Percentiles rank a stretch among this genome's conserved stretches.
These are phyloP conservation scores for Rhytidiadelphus loreus DNA, from an alignment of 225 moss, liverwort and hornwort species.

Conservation along the genomic window DNA sequence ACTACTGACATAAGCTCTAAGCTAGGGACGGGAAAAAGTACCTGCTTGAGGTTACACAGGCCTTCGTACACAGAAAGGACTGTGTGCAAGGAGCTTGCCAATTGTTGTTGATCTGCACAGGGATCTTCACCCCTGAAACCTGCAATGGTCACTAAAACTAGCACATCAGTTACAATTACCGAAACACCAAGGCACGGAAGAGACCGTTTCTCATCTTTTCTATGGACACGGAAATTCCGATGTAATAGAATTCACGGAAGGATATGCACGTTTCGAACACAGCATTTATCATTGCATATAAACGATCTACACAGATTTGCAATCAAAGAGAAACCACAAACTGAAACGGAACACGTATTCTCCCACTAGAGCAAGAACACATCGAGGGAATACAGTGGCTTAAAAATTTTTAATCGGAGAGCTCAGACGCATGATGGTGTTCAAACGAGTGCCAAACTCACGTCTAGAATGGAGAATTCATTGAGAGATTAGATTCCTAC, in stretches of 20 bases:
- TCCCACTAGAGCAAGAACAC: background rate
- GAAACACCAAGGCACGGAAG: background rate
- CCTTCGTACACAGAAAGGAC: conserved; percentile 50
- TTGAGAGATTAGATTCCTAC: background rate
- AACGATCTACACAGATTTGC: background rate
- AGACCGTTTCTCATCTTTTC: background rate
- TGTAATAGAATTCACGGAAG: background rate
- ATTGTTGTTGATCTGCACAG: conserved; percentile 27
- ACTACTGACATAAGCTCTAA: background rate
- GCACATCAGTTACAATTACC: conserved; percentile 3
- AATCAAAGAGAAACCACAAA: background rate
- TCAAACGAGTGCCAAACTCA: background rate
- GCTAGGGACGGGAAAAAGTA: background rate
- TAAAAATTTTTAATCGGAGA: background rate
- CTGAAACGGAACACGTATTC: background rate
- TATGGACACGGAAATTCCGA: background rate
- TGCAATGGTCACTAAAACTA: conserved; percentile 6
- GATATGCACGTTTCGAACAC: background rate
- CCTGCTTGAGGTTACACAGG: conserved; percentile 53
- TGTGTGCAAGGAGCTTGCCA: conserved; percentile 42
- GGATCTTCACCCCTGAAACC: conserved; percentile 17
- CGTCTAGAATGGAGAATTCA: background rate
- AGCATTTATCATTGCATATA: background rate
- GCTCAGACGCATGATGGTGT: background rate
- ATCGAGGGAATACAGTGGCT: background rate